Evolutionary conservation across 2,329 filamentous ascomycete genomes (phyloP).

Genomic region (Fusarium tuaranense): DNA sequence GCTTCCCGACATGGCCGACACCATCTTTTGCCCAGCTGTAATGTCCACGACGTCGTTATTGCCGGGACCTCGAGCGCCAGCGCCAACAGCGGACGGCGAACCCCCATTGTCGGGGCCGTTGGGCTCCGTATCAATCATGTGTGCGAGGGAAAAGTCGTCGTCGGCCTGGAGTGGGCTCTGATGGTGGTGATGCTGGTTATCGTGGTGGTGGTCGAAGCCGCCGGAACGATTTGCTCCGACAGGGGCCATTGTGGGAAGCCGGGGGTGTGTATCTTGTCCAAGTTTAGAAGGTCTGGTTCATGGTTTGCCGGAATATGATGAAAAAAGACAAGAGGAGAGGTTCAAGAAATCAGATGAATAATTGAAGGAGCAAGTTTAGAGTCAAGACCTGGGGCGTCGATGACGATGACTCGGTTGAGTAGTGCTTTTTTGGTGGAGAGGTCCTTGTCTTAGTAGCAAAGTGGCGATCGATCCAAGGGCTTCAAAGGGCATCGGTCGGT

Average conservation of each 20-base stretch:
- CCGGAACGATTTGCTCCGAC: conserved; percentile 37
- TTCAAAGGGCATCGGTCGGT: neutral
- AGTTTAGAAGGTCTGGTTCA: conserved; percentile 24
- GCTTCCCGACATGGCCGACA: conserved; percentile 92
- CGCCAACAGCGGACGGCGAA: conserved; percentile 24
- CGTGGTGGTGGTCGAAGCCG: conserved; percentile 30
- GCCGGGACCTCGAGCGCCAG: neutral
- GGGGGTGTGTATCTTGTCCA: neutral
- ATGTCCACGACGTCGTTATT: conserved; percentile 69
- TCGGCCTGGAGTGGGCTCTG: conserved; percentile 39
- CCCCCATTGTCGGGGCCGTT: conserved; percentile 20
- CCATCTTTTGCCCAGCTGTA: conserved; percentile 90
- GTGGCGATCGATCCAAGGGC: conserved; percentile 26
- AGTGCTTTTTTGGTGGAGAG: conserved; percentile 32
- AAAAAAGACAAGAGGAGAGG: neutral
- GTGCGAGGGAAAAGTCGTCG: conserved; percentile 47
- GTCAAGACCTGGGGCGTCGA: conserved; percentile 27
- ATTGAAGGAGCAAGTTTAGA: neutral
- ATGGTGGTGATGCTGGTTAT: conserved; percentile 26
- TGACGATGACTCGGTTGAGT: conserved; percentile 41
- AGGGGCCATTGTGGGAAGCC: conserved; percentile 36
- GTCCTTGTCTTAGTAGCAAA: conserved; percentile 5
- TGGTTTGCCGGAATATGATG: conserved; percentile 15
- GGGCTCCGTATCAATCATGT: conserved; percentile 40
- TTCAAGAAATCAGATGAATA: neutral